Evolutionary conservation across 495 filamentous ascomycete genomes (phyloP).

Genomic region (Annulohypoxylon maeteangense): DNA sequence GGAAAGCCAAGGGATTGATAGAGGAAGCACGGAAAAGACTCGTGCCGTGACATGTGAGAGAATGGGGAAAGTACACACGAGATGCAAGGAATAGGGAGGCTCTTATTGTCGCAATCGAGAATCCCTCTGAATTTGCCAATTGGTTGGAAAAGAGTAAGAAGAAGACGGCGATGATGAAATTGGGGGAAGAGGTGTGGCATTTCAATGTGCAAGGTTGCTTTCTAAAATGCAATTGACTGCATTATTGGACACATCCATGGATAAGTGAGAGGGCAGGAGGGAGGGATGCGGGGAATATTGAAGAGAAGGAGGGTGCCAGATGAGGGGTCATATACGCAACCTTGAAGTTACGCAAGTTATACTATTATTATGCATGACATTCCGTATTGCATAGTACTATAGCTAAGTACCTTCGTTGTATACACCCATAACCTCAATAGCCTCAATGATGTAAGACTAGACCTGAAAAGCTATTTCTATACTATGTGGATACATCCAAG

Average conservation of each 20-base stretch:
- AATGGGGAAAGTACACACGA: slow-evolving; percentile 37
- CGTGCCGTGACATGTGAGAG: slow-evolving; percentile 15
- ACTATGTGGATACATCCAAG: not conserved
- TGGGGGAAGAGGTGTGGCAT: slow-evolving; percentile 1
- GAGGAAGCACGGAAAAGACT: not conserved
- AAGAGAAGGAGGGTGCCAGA: not conserved
- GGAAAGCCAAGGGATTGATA: slow-evolving; percentile 15
- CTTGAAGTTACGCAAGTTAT: not conserved
- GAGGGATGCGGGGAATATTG: not conserved
- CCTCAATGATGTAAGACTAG: not conserved
- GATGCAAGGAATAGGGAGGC: slow-evolving; percentile 17
- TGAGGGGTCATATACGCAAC: too few species aligned
- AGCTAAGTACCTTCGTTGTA: not conserved
- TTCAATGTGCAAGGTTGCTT: not conserved
- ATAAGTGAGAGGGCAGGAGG: too few species aligned
- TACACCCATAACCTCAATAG: not conserved
- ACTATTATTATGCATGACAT: not conserved
- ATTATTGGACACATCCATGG: slow-evolving; percentile 7
- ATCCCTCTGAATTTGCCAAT: slow-evolving; percentile 1
- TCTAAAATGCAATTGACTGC: slow-evolving; percentile 1
- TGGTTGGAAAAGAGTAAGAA: not conserved
- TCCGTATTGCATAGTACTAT: too few species aligned
- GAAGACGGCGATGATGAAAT: slow-evolving; percentile 4
- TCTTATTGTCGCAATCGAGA: slow-evolving; percentile 3
- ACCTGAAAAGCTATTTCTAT: not conserved